A percentile compares a stretch with the other conserved stretches of the same genome.
phyloP scores from a whole-genome alignment of 1,284 basidiomycete genomes.

The Xerocomus nothofagi region DNA sequence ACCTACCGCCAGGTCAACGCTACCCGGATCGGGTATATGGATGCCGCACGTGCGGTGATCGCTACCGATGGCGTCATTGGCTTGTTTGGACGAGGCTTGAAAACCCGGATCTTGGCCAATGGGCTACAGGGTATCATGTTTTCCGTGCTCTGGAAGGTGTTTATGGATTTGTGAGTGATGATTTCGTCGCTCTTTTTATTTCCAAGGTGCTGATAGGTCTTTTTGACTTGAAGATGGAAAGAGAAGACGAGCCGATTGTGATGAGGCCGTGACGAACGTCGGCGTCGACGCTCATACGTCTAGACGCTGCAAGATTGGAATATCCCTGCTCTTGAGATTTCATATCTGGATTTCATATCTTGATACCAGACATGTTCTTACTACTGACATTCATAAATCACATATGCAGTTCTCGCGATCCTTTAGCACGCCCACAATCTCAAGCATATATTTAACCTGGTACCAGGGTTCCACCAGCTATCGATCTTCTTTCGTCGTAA shows the following conservation, averaged over 20 bases:
- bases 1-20: constrained; percentile 89
- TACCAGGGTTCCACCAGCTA: no score
- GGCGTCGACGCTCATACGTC: neutral
- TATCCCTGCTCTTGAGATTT: neutral
- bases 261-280: neutral
- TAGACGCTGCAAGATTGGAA: neutral
- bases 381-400: neutral
- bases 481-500: no score
- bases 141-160: constrained; percentile 81
- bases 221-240: constrained; percentile 37
- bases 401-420: neutral
- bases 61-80: constrained; percentile 63
- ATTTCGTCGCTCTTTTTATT: neutral
- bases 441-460: no score
- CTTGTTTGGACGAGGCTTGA: constrained; percentile 79
- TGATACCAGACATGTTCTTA: neutral
- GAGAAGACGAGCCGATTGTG: constrained; percentile 35
- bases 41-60: constrained; percentile 68
- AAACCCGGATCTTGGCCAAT: constrained; percentile 82
- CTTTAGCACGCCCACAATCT: no score
- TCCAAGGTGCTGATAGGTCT: neutral
- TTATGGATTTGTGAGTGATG: constrained; percentile 72
- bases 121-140: constrained; percentile 87
- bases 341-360: neutral
- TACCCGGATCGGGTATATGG: constrained; percentile 70